Evolutionary conservation across 768 basidiomycete genomes (phyloP).

Genomic region (Amanita rubescens): DNA sequence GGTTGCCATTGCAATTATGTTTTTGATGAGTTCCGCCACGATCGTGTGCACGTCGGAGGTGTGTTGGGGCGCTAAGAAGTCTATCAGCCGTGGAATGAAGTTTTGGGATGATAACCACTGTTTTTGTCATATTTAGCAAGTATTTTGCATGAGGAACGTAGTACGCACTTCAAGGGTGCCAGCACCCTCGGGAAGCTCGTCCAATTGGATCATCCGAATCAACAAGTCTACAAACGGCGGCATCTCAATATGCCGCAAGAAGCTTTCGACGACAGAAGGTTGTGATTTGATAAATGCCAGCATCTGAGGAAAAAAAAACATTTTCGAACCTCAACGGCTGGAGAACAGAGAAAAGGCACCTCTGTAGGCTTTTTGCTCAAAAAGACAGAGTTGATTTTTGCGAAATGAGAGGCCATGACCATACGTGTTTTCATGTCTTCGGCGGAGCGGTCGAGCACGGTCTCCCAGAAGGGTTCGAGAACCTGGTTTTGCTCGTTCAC

Average conservation of each 20-base stretch:
- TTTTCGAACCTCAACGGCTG: not conserved
- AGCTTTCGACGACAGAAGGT: conserved; percentile 70
- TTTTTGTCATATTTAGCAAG: conserved; percentile 9
- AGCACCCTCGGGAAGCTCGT: conserved; percentile 73
- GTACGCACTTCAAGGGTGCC: conserved; percentile 82
- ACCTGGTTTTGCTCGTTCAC: conserved; percentile 64
- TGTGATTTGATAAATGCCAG: conserved; percentile 84
- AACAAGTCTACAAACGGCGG: conserved; percentile 90
- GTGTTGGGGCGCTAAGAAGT: conserved; percentile 73
- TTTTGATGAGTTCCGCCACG: conserved; percentile 87
- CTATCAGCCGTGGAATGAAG: conserved; percentile 75
- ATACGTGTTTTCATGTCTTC: conserved; percentile 86
- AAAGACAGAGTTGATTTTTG: conserved; percentile 88
- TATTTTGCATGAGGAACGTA: conserved; percentile 17
- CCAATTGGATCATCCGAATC: conserved; percentile 82
- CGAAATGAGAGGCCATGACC: conserved; percentile 86
- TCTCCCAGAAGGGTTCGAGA: conserved; percentile 88
- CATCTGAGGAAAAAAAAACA: too few relatives aligned
- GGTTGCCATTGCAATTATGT: conserved; percentile 90
- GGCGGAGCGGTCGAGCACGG: conserved; percentile 66
- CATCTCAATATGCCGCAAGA: conserved; percentile 81
- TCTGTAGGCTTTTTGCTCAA: conserved; percentile 84
- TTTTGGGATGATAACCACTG: conserved; percentile 87
- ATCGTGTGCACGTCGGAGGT: conserved; percentile 74
- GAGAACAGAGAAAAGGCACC: conserved; percentile 42